Base-by-base conservation (phyloP, 257 asterid genomes). In the Scutellaria barbata region DNA sequence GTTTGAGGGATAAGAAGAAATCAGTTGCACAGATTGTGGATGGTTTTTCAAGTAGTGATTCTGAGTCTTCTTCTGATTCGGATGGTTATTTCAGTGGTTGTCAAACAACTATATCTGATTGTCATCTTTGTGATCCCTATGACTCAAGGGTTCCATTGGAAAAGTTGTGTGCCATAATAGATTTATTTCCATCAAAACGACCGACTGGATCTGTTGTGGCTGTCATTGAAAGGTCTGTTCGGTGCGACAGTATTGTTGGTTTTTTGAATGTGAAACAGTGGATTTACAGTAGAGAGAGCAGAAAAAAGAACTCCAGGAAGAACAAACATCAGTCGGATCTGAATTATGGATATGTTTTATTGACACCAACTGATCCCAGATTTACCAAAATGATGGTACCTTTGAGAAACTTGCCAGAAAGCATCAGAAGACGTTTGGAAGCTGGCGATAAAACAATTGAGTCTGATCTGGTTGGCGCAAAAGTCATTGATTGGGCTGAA, bases 131-230 rank as follows among this genome's bases (percentile, higher is more conserved):
- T 30, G 35, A 30, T 30, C 74, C 58, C 30, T 41, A 70, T 69
- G 87, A 65, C 62, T 63, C 73, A 46, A 56, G 73, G 66, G 66
- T 45, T 77, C 81, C 86, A 55, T 56, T 82, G 57, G 95, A 86
- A 57, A 85, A 78, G 30, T 61, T 93, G 60, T 82, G 86, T 68
- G 66, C 82, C 39, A 46, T 75, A 35, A 72, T 82, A 76, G 65
- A 77, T 77, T 79, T 66, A 50, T 54, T 79, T 63, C 96, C 97
- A 39, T 85, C 87, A 30, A 90, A 89, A 65, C 85, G 98, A 41
- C 98, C 98, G 7, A 93, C 96, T 46, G 97, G 98, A 51, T 74
- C 78, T 72, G 96, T 93, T 75, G 96, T 90, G 52, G 88, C 92
- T 45, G 63, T 93, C 63, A 68, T 87, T 42, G 92, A 85, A 72